Evolutionary conservation across 768 basidiomycete genomes (phyloP), one percentile per base, ranked within the genome.

Genomic region (Suillus ampliporus): DNA sequence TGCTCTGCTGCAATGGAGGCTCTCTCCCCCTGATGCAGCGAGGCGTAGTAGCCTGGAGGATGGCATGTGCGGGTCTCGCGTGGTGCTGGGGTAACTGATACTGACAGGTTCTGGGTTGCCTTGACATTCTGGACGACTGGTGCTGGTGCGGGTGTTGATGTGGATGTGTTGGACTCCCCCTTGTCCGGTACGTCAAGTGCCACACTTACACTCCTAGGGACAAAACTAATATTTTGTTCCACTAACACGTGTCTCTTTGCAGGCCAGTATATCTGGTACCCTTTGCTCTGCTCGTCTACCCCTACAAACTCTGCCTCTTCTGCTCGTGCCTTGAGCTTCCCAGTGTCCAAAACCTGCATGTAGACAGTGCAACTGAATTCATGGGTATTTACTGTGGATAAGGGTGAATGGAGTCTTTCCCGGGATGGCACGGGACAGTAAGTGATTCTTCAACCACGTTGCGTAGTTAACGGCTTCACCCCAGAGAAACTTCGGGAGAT

Each of bases 401-500:
- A 26, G 26, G 43, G 71, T 65, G 26, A 56, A 64, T 6, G 74
- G 72, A 0, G 71, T 74, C 14, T 31, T 48, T 15, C 70, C 69
- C 10, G 68, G 65, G 17, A 78, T 21, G 0, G 68, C 68, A 13
- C 67, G 65, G 1, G 73, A 76, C 0, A 72, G 65, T 0, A 73
- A 72, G 2, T 72, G 44, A 60, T 82, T 61, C 68, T 71, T 61
- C 60, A 70, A 11, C 64, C 44, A 67, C 37, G 14, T 63, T 26
- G 62, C 44, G 56, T 65, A 62, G 11, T 61, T n/a, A 17, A 63
- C 46, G 4, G 63, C 66, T 10, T 69, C 57, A 0, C 56, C 51
- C 76, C 74, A 77, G n/a, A 75, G 68, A 3, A 56, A 48, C 10
- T 64, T 58, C 3, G 69, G 66, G 4, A 75, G 44, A 2, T 62